A percentile compares a stretch with the other conserved stretches of the same genome.
Conservation (phyloP, 805 yeast species). For the Candida broadrunensis region DNA sequence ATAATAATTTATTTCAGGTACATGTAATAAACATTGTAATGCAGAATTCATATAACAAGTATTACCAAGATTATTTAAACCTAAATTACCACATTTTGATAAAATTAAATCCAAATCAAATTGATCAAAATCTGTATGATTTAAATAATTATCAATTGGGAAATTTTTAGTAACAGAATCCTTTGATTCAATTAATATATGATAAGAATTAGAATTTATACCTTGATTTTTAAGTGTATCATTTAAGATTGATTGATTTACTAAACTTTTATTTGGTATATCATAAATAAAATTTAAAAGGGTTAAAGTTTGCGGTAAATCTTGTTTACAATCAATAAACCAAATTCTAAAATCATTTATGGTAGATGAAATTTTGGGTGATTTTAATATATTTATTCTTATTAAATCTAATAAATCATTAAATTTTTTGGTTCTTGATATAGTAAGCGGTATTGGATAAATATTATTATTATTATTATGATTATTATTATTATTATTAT, state of each 20-base stretch:
- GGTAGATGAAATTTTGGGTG: constrained; percentile 10
- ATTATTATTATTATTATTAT: constrained; percentile 2
- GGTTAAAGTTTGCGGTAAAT: constrained; percentile 20
- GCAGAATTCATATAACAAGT: constrained; percentile 96
- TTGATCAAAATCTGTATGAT: constrained; percentile 8
- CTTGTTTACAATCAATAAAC: constrained; percentile 29
- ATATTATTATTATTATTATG: constrained; percentile 3
- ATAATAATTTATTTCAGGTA: constrained; percentile 78
- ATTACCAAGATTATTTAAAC: constrained; percentile 72
- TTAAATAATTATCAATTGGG: constrained; percentile 20
- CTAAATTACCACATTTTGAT: constrained; percentile 49
- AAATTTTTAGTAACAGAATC: constrained; percentile 15
- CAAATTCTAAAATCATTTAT: constrained; percentile 28
- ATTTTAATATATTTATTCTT: constrained; percentile 17
- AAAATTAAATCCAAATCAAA: constrained; percentile 11
- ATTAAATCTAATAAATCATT: constrained; percentile 27
- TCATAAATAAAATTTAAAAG: constrained; percentile 25
- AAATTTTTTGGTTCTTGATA: constrained; percentile 35
- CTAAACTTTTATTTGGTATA: constrained; percentile 24
- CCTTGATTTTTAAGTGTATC: constrained; percentile 30
- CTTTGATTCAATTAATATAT: constrained; percentile 25
- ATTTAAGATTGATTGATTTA: constrained; percentile 19
- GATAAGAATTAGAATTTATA: constrained; percentile 18
- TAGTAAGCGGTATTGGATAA: constrained; percentile 11
- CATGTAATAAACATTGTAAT: constrained; percentile 80